Evolutionary conservation across 2,329 filamentous ascomycete species (phyloP), one percentile per base, ranked within the genome.

Genomic region (Ophiocordyceps sinensis): DNA sequence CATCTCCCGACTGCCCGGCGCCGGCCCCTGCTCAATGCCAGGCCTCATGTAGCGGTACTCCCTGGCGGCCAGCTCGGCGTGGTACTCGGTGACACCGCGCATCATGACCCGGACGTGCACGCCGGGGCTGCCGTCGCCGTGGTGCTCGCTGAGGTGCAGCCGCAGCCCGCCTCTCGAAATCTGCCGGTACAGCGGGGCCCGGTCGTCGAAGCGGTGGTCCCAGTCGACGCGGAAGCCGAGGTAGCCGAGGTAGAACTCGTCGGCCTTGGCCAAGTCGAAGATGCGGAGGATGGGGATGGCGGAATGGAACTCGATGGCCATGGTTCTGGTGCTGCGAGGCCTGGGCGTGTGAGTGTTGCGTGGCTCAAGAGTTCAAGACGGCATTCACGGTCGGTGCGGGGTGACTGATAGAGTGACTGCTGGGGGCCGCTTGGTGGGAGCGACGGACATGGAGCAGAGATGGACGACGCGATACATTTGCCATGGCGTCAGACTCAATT

Each of bases 201-300:
- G 39, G n/a, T 43, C 43, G 42, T 47, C 48, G 40, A 45, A 47
- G 23, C 44, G 44, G 43, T 50, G 48, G 11, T 49, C 45, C 47
- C 47, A 49, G 37, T 50, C 47, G 15, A 44, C 38, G 21, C 21
- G 37, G 43, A 50, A 50, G 34, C 47, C 48, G 26, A 49, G 42
- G 31, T 46, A 47, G 30, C 37, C 40, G 26, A 46, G 34, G 43
- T 50, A 50, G 38, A 50, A 50, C 28, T 47, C 48, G 15, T 49
- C 45, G 17, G 48, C 47, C 36, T 49, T 50, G 43, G 45, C 32
- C 7, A 46, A 28, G 40, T 50, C 45, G 34, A 49, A 50, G 30
- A 50, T 49, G 36, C 48, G 38, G 37, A 50, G 37, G 29, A 50
- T 43, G 15, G 48, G 48, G n/a, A 43, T 41, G 19, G 45, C 39